Evolutionary conservation across 805 yeast genomes (phyloP).

Genomic region (Brettanomyces bruxellensis): DNA sequence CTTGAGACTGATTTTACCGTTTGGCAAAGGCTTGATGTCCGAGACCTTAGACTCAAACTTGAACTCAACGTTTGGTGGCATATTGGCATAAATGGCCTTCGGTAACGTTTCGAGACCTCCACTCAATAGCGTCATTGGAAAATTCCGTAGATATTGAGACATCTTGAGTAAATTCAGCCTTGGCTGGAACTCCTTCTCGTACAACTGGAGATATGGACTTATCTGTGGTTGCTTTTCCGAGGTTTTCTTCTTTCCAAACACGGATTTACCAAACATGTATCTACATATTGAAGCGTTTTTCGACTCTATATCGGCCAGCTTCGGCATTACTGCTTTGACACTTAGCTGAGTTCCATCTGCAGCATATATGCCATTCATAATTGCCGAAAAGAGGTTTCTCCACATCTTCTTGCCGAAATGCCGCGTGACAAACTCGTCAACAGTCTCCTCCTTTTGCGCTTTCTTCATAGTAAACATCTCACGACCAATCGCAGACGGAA

Average conservation of each 20-base stretch:
- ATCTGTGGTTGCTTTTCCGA: conserved; percentile 5
- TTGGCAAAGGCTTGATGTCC: conserved; percentile 5
- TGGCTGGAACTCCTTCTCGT: conserved; percentile 32
- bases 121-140: conserved; percentile 53
- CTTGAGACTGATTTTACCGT: conserved; percentile 12
- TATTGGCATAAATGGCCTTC: conserved; percentile 27
- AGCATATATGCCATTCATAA: conserved; percentile 85
- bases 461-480: conserved; percentile 40
- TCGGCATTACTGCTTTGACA: conserved; percentile 49
- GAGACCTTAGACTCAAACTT: conserved; percentile 21
- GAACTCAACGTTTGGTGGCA: conserved; percentile 36
- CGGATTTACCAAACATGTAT: conserved; percentile 24
- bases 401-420: conserved; percentile 55
- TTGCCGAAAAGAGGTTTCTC: conserved; percentile 64
- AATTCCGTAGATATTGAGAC: conserved; percentile 32
- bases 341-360: conserved; percentile 68
- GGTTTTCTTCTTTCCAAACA: not conserved
- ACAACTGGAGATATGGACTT: conserved; percentile 26
- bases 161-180: conserved; percentile 30
- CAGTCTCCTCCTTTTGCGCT: conserved; percentile 52
- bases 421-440: conserved; percentile 56
- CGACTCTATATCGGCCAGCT: conserved; percentile 47
- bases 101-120: conserved; percentile 52
- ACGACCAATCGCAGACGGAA: conserved; percentile 34
- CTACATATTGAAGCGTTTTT: conserved; percentile 49